These are phyloP conservation scores for Rhododendron mucronatum DNA, from an alignment of 148 eudicot genomes.

Conservation along the genomic window DNA sequence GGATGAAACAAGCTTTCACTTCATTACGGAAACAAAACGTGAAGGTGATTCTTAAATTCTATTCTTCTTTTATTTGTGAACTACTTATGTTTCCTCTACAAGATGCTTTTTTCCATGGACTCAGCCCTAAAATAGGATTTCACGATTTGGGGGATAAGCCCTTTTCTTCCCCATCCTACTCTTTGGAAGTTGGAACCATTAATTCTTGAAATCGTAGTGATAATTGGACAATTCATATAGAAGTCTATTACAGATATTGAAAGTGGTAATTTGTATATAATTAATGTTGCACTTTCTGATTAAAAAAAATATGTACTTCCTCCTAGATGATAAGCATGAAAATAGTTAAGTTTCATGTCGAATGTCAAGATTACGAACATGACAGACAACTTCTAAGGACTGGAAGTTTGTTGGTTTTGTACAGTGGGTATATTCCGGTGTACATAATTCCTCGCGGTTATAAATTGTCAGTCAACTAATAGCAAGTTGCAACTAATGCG, in stretches of 20 bases:
- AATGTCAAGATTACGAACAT: not conserved
- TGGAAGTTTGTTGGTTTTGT: not conserved
- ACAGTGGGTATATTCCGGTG: not conserved
- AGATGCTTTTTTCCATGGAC: not conserved
- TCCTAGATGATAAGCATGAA: not conserved
- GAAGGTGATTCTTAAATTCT: conserved; percentile 40
- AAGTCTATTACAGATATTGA: not conserved
- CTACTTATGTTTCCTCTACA: not conserved
- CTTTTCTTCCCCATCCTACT: not conserved
- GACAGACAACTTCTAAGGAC: not conserved
- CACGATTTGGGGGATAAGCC: not conserved
- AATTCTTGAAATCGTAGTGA: not conserved
- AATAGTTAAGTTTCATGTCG: not conserved
- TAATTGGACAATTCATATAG: not conserved
- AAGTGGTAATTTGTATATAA: not conserved
- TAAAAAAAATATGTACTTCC: not conserved
- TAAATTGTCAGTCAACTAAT: not conserved
- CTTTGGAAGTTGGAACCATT: not conserved
- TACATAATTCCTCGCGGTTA: not conserved
- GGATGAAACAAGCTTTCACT: conserved; percentile 41
- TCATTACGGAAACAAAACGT: conserved; percentile 37
- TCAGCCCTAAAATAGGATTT: not conserved
- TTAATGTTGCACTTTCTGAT: not conserved
- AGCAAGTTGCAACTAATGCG: not conserved
- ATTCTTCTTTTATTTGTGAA: not conserved